A percentile compares a stretch with the other conserved stretches of the same genome.
These are phyloP conservation scores for Serendipita sp. DNA, from an alignment of 768 basidiomycete genomes.

Conservation along the genomic window DNA sequence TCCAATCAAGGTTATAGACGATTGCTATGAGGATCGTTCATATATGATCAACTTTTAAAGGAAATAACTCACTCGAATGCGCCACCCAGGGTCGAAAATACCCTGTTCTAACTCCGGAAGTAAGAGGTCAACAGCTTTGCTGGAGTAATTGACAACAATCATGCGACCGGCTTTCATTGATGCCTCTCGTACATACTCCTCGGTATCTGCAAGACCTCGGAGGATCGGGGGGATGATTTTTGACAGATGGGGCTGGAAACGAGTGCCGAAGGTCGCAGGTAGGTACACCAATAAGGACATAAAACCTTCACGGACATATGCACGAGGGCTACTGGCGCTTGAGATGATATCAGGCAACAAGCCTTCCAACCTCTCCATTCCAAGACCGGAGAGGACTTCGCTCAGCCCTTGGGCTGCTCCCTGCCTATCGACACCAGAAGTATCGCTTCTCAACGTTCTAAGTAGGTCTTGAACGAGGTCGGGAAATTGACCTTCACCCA, in stretches of 20 bases:
- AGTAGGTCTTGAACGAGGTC: conserved; percentile 84
- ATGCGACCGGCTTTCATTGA: conserved; percentile 98
- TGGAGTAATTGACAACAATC: conserved; percentile 91
- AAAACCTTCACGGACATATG: conserved; percentile 93
- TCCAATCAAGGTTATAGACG: conserved; percentile 89
- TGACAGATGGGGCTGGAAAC: conserved; percentile 90
- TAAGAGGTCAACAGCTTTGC: conserved; percentile 79
- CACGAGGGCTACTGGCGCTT: conserved; percentile 75
- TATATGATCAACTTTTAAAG: conserved; percentile 11
- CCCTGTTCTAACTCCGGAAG: conserved; percentile 87
- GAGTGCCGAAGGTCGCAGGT: conserved; percentile 88
- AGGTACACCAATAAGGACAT: conserved; percentile 94
- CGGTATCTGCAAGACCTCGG: conserved; percentile 76
- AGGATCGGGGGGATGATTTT: conserved; percentile 90
- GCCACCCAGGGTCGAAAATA: conserved; percentile 91
- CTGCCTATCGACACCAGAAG: conserved; percentile 90
- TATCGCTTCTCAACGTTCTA: conserved; percentile 78
- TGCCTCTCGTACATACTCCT: conserved; percentile 92
- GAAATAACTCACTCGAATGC: conserved; percentile 64
- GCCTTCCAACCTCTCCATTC: conserved; percentile 94
- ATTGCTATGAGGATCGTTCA: conserved; percentile 40
- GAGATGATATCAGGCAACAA: conserved; percentile 86
- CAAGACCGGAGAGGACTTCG: conserved; percentile 87
- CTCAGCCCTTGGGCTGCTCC: conserved; percentile 95
- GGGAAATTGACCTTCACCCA: conserved; percentile 91